These are phyloP conservation scores for Ogataea pignaliae DNA, from an alignment of 805 yeast genomes.

Conservation along the genomic window DNA sequence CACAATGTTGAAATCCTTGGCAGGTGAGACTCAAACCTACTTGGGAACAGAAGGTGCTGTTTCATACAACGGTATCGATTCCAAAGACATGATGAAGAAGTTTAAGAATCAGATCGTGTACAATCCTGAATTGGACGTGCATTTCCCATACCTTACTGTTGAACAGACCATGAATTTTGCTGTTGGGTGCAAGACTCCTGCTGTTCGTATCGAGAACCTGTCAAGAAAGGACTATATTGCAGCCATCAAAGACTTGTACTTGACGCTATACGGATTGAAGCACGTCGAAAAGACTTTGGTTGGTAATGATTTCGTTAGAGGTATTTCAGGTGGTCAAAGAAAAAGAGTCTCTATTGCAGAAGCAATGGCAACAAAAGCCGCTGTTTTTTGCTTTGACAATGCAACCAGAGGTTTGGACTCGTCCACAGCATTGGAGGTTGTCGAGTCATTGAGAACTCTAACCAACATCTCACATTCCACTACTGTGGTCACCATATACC, in stretches of 20 bases:
- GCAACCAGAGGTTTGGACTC: slow-evolving; percentile 71
- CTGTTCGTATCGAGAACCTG: slow-evolving; percentile 34
- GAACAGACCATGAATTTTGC: slow-evolving; percentile 55
- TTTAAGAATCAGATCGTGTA: slow-evolving; percentile 48
- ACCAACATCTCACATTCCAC: slow-evolving; percentile 52
- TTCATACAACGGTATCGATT: slow-evolving; percentile 46
- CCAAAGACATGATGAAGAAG: slow-evolving; percentile 40
- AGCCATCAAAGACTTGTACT: slow-evolving; percentile 41
- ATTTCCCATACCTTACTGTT: slow-evolving; percentile 52
- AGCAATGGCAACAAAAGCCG: slow-evolving; percentile 49
- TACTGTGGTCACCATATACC: slow-evolving; percentile 64
- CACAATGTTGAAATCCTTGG: slow-evolving; percentile 41
- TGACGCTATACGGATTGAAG: slow-evolving; percentile 51
- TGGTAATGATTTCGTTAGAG: slow-evolving; percentile 63
- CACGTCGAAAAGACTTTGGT: slow-evolving; percentile 61
- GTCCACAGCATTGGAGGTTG: slow-evolving; percentile 64
- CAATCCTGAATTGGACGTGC: slow-evolving; percentile 53
- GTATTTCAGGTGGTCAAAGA: slow-evolving; percentile 71
- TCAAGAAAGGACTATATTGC: slow-evolving; percentile 37
- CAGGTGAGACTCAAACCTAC: slow-evolving; percentile 42
- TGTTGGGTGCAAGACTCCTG: slow-evolving; percentile 55
- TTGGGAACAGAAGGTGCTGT: slow-evolving; percentile 35
- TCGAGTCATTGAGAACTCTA: slow-evolving; percentile 53
- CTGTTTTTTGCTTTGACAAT: slow-evolving; percentile 61
- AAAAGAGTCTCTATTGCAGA: slow-evolving; percentile 70